A percentile compares a stretch with the other conserved stretches of the same genome.
Conservation (phyloP, 2,329 filamentous ascomycete species). For the Geoglossum cookeanum region DNA sequence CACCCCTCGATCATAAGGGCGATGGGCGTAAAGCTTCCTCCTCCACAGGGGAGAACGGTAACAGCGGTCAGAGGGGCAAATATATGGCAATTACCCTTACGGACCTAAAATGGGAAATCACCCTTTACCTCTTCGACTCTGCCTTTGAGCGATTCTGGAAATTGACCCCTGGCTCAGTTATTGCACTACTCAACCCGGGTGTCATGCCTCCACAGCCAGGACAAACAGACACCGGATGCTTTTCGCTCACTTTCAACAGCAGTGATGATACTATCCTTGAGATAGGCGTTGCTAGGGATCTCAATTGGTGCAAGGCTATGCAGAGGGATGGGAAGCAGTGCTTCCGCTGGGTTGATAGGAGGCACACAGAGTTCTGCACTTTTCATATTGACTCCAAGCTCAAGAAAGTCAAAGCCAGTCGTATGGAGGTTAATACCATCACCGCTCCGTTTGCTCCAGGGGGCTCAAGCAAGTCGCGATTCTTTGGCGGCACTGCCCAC, state of each 20-base stretch:
- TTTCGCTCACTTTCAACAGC: conserved; percentile 68
- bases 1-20: conserved; percentile 45
- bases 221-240: conserved; percentile 59
- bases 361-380: conserved; percentile 80
- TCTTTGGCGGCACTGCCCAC: background rate
- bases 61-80: conserved; percentile 43
- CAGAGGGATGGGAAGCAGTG: conserved; percentile 73
- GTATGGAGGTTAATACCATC: conserved; percentile 65
- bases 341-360: conserved; percentile 67
- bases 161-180: conserved; percentile 70
- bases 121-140: conserved; percentile 78
- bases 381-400: conserved; percentile 76
- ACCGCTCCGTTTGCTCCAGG: conserved; percentile 27
- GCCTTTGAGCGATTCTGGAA: conserved; percentile 92
- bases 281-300: conserved; percentile 63
- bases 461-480: conserved; percentile 2
- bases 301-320: conserved; percentile 72
- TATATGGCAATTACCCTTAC: conserved; percentile 86
- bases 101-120: conserved; percentile 77
- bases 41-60: conserved; percentile 20
- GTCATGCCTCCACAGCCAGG: conserved; percentile 73
- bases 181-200: conserved; percentile 79
- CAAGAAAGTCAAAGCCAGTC: conserved; percentile 43
- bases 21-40: conserved; percentile 22
- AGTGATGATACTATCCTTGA: conserved; percentile 82